Evolutionary conservation across 2,329 filamentous ascomycete genomes (phyloP), one percentile per base, ranked within the genome.

Genomic region (Colletotrichum coccodes): DNA sequence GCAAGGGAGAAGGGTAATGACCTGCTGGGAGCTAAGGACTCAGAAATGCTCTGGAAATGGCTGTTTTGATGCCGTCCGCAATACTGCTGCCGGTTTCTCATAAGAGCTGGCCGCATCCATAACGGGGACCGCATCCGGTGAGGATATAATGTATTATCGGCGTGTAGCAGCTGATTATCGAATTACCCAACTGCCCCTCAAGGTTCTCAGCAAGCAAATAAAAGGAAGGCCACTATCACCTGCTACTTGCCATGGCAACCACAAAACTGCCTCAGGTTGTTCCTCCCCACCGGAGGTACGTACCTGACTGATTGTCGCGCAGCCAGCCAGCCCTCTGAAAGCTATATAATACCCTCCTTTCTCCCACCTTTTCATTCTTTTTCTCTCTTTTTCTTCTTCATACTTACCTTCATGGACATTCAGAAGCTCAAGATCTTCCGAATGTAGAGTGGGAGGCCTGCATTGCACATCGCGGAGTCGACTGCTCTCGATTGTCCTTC

Each of bases 391-490:
- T 61, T 72, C 75, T 57, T 42, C 79, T 82, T 82, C 80, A 86
- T 85, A 85, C 84, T 85, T 85, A 85, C 82, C 82, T 86, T 85
- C 76, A 79, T 78, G 76, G 76, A 79, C 75, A 74, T 71, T 73
- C 71, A 74, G 77, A 75, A 75, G 83, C 76, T 86, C 83, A 85
- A 71, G 80, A 81, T 80, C 74, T 71, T 77, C 76, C 73, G 73
- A 64, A 72, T 73, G 77, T 79, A 84, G 80, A 75, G 73, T 73
- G 79, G 81, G 76, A 79, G 78, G 79, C 82, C 83, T 86, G 83
- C 83, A 86, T 85, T 84, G 83, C 83, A 86, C 83, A 83, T 76
- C 82, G 67, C 64, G 70, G 70, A 60, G 67, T 68, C 54, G 46
- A 49, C 60, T 62, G 66, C 32, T 64, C 54, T 70, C 59, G 67